phyloP scores from a whole-genome alignment of 768 basidiomycete species.

The Hericium rajendrae region DNA sequence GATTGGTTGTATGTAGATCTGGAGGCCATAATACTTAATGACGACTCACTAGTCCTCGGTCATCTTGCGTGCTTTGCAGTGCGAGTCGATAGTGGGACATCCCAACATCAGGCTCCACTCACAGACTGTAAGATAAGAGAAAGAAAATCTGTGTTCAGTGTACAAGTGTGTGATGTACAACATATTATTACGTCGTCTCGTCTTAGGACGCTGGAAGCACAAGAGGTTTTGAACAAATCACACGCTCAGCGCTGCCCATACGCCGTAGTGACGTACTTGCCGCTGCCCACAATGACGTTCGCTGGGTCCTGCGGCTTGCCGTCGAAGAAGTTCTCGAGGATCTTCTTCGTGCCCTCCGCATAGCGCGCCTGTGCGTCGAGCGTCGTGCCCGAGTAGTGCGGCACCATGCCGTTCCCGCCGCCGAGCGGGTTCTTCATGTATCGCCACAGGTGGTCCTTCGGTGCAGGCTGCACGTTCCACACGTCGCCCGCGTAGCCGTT shows the following conservation, averaged over 20 bases:
- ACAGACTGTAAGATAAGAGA: too few species aligned
- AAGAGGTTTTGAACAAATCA: too few species aligned
- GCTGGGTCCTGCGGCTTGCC: slow-evolving; percentile 28
- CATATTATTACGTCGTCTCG: too few species aligned
- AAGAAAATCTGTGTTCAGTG: too few species aligned
- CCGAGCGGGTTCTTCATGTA: slow-evolving; percentile 26
- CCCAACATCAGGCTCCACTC: too few species aligned
- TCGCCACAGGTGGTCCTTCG: slow-evolving; percentile 35
- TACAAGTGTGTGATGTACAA: too few species aligned
- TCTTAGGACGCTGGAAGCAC: too few species aligned
- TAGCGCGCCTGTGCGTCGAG: slow-evolving; percentile 38
- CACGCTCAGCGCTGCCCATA: slow-evolving; percentile 1
- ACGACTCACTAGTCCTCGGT: too few species aligned
- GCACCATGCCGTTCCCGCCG: slow-evolving; percentile 34
- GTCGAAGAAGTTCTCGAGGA: slow-evolving; percentile 21
- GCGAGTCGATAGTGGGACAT: too few species aligned
- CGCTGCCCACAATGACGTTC: slow-evolving; percentile 30
- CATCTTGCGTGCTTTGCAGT: too few species aligned
- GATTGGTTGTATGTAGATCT: too few species aligned
- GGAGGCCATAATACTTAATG: too few species aligned
- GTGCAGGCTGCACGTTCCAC: slow-evolving; percentile 30
- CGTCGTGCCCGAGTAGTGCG: slow-evolving; percentile 30
- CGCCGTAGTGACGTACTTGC: slow-evolving; percentile 1
- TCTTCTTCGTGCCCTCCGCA: slow-evolving; percentile 26
- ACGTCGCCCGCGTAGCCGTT: slow-evolving; percentile 24